Conservation (phyloP, 2,329 filamentous ascomycete genomes). For the Chaetomiaceae sp. region DNA sequence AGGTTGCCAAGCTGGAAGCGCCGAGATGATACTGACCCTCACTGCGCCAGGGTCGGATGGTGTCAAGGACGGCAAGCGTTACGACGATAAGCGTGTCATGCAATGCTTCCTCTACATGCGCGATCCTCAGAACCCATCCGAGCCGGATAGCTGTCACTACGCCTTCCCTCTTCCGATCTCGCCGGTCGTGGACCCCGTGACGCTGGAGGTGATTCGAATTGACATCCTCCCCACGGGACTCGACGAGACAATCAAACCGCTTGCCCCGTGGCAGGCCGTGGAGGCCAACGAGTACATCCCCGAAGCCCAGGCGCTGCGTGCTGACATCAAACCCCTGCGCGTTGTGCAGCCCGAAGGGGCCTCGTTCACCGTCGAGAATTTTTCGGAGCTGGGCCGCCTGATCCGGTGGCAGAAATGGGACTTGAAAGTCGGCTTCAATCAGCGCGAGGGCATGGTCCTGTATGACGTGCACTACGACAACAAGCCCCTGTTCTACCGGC, state of each 20-base stretch:
- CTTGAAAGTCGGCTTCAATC: conserved; percentile 63
- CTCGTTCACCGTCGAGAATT: conserved; percentile 44
- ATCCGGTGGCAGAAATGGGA: conserved; percentile 45
- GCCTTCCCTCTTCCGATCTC: conserved; percentile 64
- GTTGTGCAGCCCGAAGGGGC: conserved; percentile 61
- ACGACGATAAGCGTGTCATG: conserved; percentile 45
- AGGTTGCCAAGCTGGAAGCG: background rate
- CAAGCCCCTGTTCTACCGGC: conserved; percentile 55
- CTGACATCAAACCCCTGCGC: conserved; percentile 58
- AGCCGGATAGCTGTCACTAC: conserved; percentile 65
- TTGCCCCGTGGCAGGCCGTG: conserved; percentile 53
- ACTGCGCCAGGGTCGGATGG: conserved; percentile 43
- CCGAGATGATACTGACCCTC: background rate
- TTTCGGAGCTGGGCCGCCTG: conserved; percentile 29
- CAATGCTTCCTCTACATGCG: conserved; percentile 65
- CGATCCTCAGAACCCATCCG: conserved; percentile 54
- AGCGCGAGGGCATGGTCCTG: conserved; percentile 58
- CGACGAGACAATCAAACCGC: conserved; percentile 53
- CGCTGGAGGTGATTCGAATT: conserved; percentile 62
- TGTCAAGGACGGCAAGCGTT: conserved; percentile 42
- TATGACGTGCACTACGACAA: conserved; percentile 60
- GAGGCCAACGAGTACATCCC: conserved; percentile 61
- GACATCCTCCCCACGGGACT: conserved; percentile 64
- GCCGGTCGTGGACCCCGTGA: conserved; percentile 60
- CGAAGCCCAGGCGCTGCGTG: conserved; percentile 55